A percentile compares a stretch with the other conserved stretches of the same genome.
These are phyloP conservation scores for Rhodocollybia butyracea DNA, from an alignment of 768 basidiomycete species.

Conservation along the genomic window DNA sequence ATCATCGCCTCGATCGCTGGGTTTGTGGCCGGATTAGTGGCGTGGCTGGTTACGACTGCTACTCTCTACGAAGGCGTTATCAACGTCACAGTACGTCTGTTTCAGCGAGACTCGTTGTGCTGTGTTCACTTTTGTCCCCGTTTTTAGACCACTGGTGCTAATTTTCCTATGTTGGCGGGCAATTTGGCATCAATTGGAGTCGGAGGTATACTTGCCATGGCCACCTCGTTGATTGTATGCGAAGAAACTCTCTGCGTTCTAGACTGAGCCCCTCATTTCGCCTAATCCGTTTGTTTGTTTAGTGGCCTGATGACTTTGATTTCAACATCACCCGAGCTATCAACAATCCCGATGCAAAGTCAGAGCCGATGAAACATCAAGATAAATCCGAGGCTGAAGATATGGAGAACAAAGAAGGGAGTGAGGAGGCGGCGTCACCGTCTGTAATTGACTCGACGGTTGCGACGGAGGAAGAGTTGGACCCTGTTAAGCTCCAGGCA, in stretches of 20 bases:
- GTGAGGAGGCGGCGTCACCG: constrained; percentile 15
- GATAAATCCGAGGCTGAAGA: constrained; percentile 28
- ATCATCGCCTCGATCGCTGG: constrained; percentile 71
- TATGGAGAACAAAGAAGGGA: constrained; percentile 37
- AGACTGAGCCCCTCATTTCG: not conserved
- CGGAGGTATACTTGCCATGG: constrained; percentile 73
- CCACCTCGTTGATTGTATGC: constrained; percentile 61
- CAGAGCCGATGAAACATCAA: constrained; percentile 8
- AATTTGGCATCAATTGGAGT: constrained; percentile 84
- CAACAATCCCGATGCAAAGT: constrained; percentile 39
- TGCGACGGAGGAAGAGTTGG: constrained; percentile 48
- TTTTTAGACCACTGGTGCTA: constrained; percentile 9
- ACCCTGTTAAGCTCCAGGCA: constrained; percentile 60
- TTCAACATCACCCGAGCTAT: constrained; percentile 79
- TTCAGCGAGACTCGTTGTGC: not conserved
- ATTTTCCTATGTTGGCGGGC: constrained; percentile 76
- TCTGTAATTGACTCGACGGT: constrained; percentile 36
- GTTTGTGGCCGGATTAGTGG: constrained; percentile 64
- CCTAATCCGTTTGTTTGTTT: not conserved
- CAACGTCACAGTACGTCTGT: constrained; percentile 55
- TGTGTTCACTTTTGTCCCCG: not conserved
- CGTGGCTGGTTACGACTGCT: constrained; percentile 84
- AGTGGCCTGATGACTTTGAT: constrained; percentile 83
- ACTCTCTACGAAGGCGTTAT: constrained; percentile 67
- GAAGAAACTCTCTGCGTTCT: not conserved